Evolutionary conservation across 805 yeast species (phyloP).

Genomic region (Geotrichum ghanense): DNA sequence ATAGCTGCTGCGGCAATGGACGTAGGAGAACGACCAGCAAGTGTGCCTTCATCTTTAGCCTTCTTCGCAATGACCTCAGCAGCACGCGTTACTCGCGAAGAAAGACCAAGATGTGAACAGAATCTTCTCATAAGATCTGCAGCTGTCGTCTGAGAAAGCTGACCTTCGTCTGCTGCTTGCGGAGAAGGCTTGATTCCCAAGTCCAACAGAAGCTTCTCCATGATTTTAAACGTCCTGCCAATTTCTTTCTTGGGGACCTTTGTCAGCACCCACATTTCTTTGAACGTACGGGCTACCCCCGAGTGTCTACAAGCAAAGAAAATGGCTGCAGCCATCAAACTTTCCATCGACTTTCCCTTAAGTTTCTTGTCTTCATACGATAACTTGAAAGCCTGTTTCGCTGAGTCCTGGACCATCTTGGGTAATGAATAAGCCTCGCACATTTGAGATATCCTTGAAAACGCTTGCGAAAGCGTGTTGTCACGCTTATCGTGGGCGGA

Average conservation of each 20-base stretch:
- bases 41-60: constrained; percentile 82
- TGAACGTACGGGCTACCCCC: constrained; percentile 85
- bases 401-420: constrained; percentile 91
- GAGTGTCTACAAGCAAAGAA: constrained; percentile 92
- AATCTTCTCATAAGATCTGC: constrained; percentile 91
- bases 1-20: constrained; percentile 97
- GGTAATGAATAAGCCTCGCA: constrained; percentile 96
- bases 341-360: constrained; percentile 84
- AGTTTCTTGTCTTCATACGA: constrained; percentile 79
- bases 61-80: constrained; percentile 87
- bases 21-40: constrained; percentile 94
- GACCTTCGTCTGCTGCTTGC: constrained; percentile 32
- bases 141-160: constrained; percentile 79
- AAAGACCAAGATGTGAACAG: constrained; percentile 87
- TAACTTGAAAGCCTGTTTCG: constrained; percentile 88
- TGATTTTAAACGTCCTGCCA: constrained; percentile 79
- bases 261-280: constrained; percentile 91
- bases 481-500: constrained; percentile 81
- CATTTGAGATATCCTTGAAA: constrained; percentile 83
- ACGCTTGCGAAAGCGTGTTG: constrained; percentile 78
- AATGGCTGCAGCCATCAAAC: constrained; percentile 94
- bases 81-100: constrained; percentile 75
- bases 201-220: constrained; percentile 49
- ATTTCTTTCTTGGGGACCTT: constrained; percentile 90
- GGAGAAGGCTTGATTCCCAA: constrained; percentile 28